Evolutionary conservation across 768 basidiomycete species (phyloP).

Genomic region (Rickenella mellea): DNA sequence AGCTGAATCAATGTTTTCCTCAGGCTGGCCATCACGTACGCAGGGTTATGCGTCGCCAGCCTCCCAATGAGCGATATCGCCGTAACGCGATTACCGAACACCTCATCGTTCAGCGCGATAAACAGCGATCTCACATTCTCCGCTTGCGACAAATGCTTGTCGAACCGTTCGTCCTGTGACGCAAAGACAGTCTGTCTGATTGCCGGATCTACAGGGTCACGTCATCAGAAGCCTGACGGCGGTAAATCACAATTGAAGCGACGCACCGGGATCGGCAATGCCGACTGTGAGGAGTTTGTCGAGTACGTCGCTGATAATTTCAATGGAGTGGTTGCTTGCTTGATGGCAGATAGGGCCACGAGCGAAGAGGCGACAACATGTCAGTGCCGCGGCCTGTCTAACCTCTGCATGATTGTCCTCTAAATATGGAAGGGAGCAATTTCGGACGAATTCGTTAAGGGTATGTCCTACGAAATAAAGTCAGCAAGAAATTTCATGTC

Average conservation of each 20-base stretch:
- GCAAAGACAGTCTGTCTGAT: slow-evolving; percentile 84
- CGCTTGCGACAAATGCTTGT: slow-evolving; percentile 93
- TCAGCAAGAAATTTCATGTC: too few species aligned
- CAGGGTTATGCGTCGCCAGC: slow-evolving; percentile 90
- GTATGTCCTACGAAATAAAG: too few species aligned
- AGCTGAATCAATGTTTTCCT: slow-evolving; percentile 94
- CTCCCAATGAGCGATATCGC: slow-evolving; percentile 89
- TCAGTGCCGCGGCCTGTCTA: slow-evolving; percentile 80
- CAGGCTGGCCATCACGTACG: slow-evolving; percentile 96
- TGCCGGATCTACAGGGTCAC: too few species aligned
- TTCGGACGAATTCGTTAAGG: slow-evolving; percentile 91
- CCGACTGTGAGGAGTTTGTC: slow-evolving; percentile 93
- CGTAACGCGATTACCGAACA: slow-evolving; percentile 86
- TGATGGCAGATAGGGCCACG: slow-evolving; percentile 95
- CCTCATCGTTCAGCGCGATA: slow-evolving; percentile 95
- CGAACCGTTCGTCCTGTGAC: slow-evolving; percentile 86
- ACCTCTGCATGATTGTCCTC: slow-evolving; percentile 89
- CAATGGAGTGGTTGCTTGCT: slow-evolving; percentile 90
- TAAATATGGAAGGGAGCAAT: slow-evolving; percentile 83
- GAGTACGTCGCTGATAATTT: slow-evolving; percentile 95
- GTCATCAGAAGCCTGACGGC: too few species aligned
- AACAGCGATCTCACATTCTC: slow-evolving; percentile 97
- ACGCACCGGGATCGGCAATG: slow-evolving; percentile 92
- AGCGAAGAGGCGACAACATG: slow-evolving; percentile 87
- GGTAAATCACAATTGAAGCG: too few species aligned